A percentile compares a stretch with the other conserved stretches of the same genome.
phyloP scores from a whole-genome alignment of 306 rosid species.

The Cucumis hystrix region DNA sequence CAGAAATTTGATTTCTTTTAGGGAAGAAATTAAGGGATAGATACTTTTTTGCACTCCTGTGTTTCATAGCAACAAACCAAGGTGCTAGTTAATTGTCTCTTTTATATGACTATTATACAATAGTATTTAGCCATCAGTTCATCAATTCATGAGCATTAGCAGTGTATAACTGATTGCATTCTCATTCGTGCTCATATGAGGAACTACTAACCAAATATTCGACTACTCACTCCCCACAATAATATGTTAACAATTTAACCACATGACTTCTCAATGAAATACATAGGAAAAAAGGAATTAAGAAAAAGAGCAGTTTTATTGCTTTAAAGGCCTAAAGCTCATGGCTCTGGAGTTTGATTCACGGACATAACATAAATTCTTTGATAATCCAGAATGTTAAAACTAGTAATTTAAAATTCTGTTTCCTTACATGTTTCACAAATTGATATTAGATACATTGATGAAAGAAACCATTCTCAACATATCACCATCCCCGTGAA shows the following conservation, averaged over 20 bases:
- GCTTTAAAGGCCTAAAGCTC: background rate
- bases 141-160: background rate
- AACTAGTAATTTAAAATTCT: background rate
- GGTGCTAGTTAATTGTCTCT: background rate
- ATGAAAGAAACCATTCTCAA: slow-evolving; percentile 2
- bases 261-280: background rate
- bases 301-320: background rate
- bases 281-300: background rate
- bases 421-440: background rate
- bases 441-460: background rate
- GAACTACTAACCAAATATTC: background rate
- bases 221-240: background rate
- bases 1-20: background rate
- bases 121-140: background rate
- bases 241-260: background rate
- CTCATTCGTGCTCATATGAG: background rate
- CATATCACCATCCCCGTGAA: slow-evolving; percentile 72
- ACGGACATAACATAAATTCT: background rate
- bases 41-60: background rate
- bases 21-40: background rate
- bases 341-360: background rate
- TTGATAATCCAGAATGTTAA: background rate
- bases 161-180: background rate
- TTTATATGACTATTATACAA: background rate
- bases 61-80: background rate